Evolutionary conservation across 768 basidiomycete genomes (phyloP).

Genomic region (Boletus coccyginus): DNA sequence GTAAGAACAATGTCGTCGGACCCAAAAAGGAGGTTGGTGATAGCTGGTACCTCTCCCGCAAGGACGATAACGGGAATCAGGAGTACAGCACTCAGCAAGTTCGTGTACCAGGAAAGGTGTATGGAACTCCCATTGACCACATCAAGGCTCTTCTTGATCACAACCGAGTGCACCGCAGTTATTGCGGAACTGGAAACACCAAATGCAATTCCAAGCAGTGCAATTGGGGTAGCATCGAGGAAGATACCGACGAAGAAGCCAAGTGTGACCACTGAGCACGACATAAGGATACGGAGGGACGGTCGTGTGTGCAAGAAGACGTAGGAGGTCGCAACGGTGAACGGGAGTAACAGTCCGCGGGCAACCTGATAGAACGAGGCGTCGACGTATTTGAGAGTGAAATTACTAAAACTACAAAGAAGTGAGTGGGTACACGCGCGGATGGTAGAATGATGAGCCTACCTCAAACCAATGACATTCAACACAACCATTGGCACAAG

Average conservation of each 20-base stretch:
- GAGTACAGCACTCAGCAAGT: conserved; percentile 71
- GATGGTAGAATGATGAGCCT: conserved; percentile 7
- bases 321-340: conserved; percentile 88
- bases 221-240: conserved; percentile 64
- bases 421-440: neutral
- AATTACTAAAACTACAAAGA: conserved; percentile 75
- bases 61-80: conserved; percentile 73
- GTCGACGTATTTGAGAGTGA: conserved; percentile 89
- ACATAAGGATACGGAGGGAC: conserved; percentile 66
- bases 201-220: conserved; percentile 66
- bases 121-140: conserved; percentile 84
- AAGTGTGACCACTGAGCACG: conserved; percentile 78
- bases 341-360: conserved; percentile 88
- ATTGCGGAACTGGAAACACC: conserved; percentile 85
- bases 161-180: conserved; percentile 87
- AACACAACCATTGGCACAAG: conserved; percentile 72
- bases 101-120: conserved; percentile 89
- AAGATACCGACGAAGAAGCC: conserved; percentile 94
- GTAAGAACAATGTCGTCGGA: conserved; percentile 35
- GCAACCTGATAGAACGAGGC: conserved; percentile 96
- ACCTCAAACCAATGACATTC: conserved; percentile 86
- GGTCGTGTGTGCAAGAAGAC: conserved; percentile 74
- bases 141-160: conserved; percentile 84
- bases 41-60: conserved; percentile 68
- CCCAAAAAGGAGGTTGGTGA: conserved; percentile 58